These are phyloP conservation scores for Boletellus ananiceps DNA, from an alignment of 768 basidiomycete species.

Conservation along the genomic window DNA sequence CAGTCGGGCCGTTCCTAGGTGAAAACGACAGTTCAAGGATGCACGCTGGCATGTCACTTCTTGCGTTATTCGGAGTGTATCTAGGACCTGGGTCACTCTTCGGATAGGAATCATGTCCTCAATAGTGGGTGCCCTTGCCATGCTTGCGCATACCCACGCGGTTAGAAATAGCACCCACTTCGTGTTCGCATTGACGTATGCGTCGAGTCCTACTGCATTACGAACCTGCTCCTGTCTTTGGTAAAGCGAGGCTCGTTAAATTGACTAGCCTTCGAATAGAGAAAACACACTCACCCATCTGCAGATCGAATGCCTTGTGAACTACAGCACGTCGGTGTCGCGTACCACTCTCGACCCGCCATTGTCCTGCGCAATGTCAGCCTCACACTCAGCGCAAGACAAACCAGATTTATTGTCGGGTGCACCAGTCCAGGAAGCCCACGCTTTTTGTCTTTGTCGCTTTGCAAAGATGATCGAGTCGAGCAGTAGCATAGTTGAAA, in stretches of 20 bases:
- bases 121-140: conserved; percentile 19
- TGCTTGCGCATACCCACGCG: conserved; percentile 17
- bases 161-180: too few relatives aligned
- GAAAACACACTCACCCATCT: conserved; percentile 23
- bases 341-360: conserved; percentile 68
- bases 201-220: conserved; percentile 25
- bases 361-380: conserved; percentile 55
- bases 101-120: conserved; percentile 31
- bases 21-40: conserved; percentile 26
- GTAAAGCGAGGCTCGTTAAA: conserved; percentile 20
- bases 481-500: too few relatives aligned
- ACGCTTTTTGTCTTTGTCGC: conserved; percentile 59
- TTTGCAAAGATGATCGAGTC: conserved; percentile 63
- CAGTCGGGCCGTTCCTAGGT: conserved; percentile 20
- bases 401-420: conserved; percentile 83
- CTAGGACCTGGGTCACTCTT: conserved; percentile 31
- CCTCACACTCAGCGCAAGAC: conserved; percentile 59
- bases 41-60: conserved; percentile 21
- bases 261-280: background rate
- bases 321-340: conserved; percentile 63
- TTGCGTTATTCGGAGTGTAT: background rate
- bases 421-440: conserved; percentile 50
- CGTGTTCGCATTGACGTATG: conserved; percentile 20
- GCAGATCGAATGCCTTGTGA: too few relatives aligned
- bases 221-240: conserved; percentile 28